Evolutionary conservation across 2,329 filamentous ascomycete species (phyloP).

Genomic region (Thielaviopsis ethacetica): DNA sequence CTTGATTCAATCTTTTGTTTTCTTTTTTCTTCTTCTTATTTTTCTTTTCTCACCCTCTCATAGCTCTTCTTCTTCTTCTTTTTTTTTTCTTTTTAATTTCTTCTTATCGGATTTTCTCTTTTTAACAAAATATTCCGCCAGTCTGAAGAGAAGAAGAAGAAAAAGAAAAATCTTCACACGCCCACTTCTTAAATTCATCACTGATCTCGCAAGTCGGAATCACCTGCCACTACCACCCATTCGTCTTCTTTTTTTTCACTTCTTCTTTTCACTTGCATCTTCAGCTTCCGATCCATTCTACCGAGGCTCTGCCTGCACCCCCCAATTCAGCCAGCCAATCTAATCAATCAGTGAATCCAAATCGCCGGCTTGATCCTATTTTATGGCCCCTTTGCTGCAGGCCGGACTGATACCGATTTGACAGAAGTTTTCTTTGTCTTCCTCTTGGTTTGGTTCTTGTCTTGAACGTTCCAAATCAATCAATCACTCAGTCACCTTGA

Average conservation of each 20-base stretch:
- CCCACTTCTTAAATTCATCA: too few species aligned
- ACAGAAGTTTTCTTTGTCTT: not conserved
- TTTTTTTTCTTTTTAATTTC: not conserved
- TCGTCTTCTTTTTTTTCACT: not conserved
- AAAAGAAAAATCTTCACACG: not conserved
- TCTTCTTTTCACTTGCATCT: not conserved
- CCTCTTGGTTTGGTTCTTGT: constrained; percentile 9
- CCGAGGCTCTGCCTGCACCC: not conserved
- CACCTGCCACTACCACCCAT: not conserved
- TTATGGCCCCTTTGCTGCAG: not conserved
- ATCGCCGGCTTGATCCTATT: not conserved
- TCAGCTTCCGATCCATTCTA: not conserved
- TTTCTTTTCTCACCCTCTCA: not conserved
- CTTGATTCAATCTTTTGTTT: not conserved
- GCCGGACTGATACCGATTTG: not conserved
- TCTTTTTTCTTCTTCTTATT: not conserved
- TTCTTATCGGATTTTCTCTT: constrained; percentile 11
- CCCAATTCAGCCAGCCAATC: not conserved
- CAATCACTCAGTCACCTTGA: too few species aligned
- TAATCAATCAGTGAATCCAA: not conserved
- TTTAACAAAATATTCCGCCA: constrained; percentile 8
- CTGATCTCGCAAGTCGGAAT: too few species aligned
- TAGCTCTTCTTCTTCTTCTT: too few species aligned
- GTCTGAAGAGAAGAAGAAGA: not conserved
- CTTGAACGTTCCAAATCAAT: not conserved